Evolutionary conservation across 2,329 filamentous ascomycete genomes (phyloP).

Genomic region (Aspergillus persii): DNA sequence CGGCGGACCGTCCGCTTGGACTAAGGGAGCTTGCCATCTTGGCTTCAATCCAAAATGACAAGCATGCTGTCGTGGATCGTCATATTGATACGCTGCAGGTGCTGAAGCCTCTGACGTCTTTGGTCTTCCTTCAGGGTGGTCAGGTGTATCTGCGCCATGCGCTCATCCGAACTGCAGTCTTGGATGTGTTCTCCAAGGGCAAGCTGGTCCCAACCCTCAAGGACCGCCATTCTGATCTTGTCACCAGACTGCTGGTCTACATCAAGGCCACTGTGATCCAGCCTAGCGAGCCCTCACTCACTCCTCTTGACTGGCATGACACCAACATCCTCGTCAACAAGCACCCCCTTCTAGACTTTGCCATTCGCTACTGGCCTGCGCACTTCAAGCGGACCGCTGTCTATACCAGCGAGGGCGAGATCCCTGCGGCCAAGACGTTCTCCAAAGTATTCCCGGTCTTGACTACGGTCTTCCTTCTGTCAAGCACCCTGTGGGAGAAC

Average conservation of each 20-base stretch:
- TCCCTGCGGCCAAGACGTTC: slow-evolving; percentile 44
- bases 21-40: slow-evolving; percentile 32
- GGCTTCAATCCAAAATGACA: slow-evolving; percentile 30
- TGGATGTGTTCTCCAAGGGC: slow-evolving; percentile 33
- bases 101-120: slow-evolving; percentile 31
- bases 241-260: slow-evolving; percentile 34
- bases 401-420: slow-evolving; percentile 37
- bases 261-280: slow-evolving; percentile 30
- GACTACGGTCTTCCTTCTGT: slow-evolving; percentile 47
- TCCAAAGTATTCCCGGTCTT: slow-evolving; percentile 49
- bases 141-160: slow-evolving; percentile 38
- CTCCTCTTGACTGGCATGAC: slow-evolving; percentile 27
- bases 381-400: slow-evolving; percentile 47
- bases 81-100: slow-evolving; percentile 25
- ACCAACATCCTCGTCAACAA: slow-evolving; percentile 28
- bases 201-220: slow-evolving; percentile 32
- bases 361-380: slow-evolving; percentile 47
- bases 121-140: slow-evolving; percentile 36
- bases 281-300: slow-evolving; percentile 32
- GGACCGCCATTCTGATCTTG: slow-evolving; percentile 35
- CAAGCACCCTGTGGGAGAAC: slow-evolving; percentile 49
- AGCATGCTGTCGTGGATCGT: slow-evolving; percentile 26
- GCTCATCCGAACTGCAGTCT: slow-evolving; percentile 29
- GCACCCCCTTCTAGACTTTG: slow-evolving; percentile 47
- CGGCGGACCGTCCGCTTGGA: slow-evolving; percentile 35